phyloP scores from a whole-genome alignment of 768 basidiomycete genomes.

The Crepidotus variabilis region DNA sequence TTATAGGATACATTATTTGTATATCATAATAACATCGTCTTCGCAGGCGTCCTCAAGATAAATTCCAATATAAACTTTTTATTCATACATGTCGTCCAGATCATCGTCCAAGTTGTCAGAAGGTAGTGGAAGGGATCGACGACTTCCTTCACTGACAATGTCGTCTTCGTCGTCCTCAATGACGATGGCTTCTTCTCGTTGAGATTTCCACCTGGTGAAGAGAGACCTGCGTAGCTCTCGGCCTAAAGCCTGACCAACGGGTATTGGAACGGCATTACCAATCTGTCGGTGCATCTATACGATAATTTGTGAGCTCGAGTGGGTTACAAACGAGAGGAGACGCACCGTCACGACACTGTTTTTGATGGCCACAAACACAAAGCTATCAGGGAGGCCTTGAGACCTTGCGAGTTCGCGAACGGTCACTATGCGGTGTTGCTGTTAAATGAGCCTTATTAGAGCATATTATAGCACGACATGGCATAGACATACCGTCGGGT shows the following conservation, averaged over 20 bases:
- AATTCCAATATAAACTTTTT: background rate
- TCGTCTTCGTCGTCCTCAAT: conserved; percentile 23
- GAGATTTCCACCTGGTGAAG: conserved; percentile 47
- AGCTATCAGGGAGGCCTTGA: conserved; percentile 79
- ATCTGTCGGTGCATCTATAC: conserved; percentile 75
- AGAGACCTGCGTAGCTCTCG: conserved; percentile 51
- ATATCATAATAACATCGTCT: conserved; percentile 9
- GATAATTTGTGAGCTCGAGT: background rate
- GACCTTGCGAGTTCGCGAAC: conserved; percentile 76
- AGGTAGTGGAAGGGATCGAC: background rate
- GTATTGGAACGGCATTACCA: conserved; percentile 77
- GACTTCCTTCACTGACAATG: background rate
- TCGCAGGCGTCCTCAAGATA: conserved; percentile 1
- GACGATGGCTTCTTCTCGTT: conserved; percentile 30
- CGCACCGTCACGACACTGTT: conserved; percentile 60
- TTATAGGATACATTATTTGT: conserved; percentile 1
- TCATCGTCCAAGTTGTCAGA: too few relatives aligned
- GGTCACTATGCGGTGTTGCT: conserved; percentile 71
- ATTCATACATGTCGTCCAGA: too few relatives aligned
- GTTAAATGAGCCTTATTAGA: background rate
- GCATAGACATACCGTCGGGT: conserved; percentile 52
- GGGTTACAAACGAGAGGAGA: conserved; percentile 5
- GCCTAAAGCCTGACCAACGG: conserved; percentile 59
- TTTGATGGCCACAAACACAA: conserved; percentile 52
- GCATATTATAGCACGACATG: background rate